Conservation (phyloP, 805 yeast genomes). For the Wickerhamomyces kurtzmanii region DNA sequence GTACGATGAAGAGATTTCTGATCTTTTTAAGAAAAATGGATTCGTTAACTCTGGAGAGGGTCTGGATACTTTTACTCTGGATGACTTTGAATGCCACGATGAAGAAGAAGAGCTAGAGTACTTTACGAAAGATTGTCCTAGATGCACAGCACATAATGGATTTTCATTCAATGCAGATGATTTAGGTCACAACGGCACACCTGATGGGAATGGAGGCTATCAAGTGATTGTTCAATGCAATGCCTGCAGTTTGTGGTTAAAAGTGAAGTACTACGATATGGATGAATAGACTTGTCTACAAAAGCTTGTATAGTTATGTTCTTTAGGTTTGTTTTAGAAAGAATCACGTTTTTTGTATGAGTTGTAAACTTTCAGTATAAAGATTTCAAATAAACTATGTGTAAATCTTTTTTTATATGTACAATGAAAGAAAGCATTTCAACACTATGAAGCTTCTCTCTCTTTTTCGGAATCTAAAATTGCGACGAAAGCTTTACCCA, state of each 20-base stretch:
- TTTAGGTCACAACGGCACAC: constrained; percentile 40
- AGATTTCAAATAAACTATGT: not conserved
- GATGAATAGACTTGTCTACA: constrained; percentile 13
- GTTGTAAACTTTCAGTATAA: not conserved
- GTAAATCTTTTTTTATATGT: not conserved
- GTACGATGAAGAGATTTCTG: constrained; percentile 42
- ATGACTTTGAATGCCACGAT: constrained; percentile 42
- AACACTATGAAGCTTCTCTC: constrained; percentile 1
- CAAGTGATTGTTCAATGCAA: constrained; percentile 72
- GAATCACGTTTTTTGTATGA: not conserved
- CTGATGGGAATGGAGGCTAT: constrained; percentile 39
- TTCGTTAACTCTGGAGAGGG: constrained; percentile 47
- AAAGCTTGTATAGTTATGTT: not conserved
- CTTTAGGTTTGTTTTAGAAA: not conserved
- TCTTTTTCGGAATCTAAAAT: constrained; percentile 47
- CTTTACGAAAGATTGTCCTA: constrained; percentile 52
- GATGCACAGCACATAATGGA: constrained; percentile 46
- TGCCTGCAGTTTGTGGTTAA: constrained; percentile 82
- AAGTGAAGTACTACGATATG: constrained; percentile 53
- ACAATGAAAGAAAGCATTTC: constrained; percentile 1
- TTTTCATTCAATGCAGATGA: constrained; percentile 54
- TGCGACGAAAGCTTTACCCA: constrained; percentile 64
- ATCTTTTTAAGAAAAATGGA: constrained; percentile 21
- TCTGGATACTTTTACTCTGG: constrained; percentile 56
- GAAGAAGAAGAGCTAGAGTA: constrained; percentile 22